Conservation (phyloP, 2,329 filamentous ascomycete genomes). For the Ceratocystis ficicola region DNA sequence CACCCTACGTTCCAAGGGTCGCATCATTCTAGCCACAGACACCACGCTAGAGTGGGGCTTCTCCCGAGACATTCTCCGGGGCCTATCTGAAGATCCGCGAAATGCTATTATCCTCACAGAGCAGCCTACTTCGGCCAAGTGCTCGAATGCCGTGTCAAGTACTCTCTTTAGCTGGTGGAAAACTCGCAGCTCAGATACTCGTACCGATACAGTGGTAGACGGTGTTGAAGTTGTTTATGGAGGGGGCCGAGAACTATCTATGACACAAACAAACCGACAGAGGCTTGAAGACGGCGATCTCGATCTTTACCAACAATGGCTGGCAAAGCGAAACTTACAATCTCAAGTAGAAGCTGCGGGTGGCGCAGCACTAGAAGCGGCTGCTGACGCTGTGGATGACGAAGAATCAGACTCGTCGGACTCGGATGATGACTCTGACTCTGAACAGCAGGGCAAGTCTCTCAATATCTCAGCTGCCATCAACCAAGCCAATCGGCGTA, state of each 20-base stretch:
- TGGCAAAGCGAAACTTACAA: constrained; percentile 77
- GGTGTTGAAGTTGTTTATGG: constrained; percentile 55
- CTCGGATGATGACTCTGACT: constrained; percentile 76
- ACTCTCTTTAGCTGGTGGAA: constrained; percentile 73
- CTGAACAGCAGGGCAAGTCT: constrained; percentile 81
- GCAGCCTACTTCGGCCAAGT: constrained; percentile 41
- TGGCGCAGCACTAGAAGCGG: constrained; percentile 53
- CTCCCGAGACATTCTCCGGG: constrained; percentile 65
- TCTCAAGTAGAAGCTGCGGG: constrained; percentile 58
- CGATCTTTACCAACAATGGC: constrained; percentile 76
- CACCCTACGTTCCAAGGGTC: constrained; percentile 34
- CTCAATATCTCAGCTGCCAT: constrained; percentile 79
- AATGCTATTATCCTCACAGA: constrained; percentile 87
- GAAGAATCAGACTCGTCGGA: constrained; percentile 78
- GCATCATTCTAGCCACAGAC: constrained; percentile 85
- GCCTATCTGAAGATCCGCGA: constrained; percentile 60
- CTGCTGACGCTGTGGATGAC: constrained; percentile 59
- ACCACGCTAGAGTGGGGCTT: constrained; percentile 89
- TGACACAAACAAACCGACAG: constrained; percentile 49
- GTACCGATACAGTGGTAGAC: constrained; percentile 45
- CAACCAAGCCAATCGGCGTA: constrained; percentile 71
- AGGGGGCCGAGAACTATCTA: constrained; percentile 48
- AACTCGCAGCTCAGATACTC: constrained; percentile 48
- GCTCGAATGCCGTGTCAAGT: constrained; percentile 41
- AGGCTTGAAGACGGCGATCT: constrained; percentile 66